Evolutionary conservation across 257 asterid genomes (phyloP).

Genomic region (Gentiana dahurica): DNA sequence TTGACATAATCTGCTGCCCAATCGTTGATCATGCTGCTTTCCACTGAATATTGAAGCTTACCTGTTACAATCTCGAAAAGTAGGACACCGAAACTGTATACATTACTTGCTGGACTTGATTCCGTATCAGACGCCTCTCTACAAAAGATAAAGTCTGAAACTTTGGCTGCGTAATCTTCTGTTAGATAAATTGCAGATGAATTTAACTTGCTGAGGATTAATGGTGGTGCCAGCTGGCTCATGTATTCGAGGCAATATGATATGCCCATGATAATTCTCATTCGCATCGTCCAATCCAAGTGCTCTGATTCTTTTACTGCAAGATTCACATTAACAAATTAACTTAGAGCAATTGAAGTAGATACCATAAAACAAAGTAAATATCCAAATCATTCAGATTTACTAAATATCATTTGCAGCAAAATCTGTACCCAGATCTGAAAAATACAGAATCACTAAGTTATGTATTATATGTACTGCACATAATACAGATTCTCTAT

Average conservation of each 20-base stretch:
- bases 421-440: too few species aligned
- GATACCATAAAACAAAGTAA: neutral
- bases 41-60: constrained; percentile 51
- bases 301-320: constrained; percentile 84
- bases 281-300: constrained; percentile 67
- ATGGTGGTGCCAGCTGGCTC: constrained; percentile 59
- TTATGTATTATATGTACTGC: too few species aligned
- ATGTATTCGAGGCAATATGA: constrained; percentile 78
- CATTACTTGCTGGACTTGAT: constrained; percentile 28
- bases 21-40: constrained; percentile 31
- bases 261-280: constrained; percentile 85
- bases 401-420: too few species aligned
- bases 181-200: constrained; percentile 60
- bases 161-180: constrained; percentile 81
- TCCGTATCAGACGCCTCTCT: constrained; percentile 25
- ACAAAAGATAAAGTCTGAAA: constrained; percentile 51
- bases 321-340: constrained; percentile 2
- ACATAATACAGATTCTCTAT: too few species aligned
- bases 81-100: constrained; percentile 69
- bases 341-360: neutral
- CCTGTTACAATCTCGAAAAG: constrained; percentile 68
- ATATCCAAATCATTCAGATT: neutral
- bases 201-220: constrained; percentile 49
- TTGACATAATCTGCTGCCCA: constrained; percentile 64
- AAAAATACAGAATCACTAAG: too few species aligned